Percentiles rank a stretch among this genome's conserved stretches.
Conservation (phyloP, 306 rosid genomes). For the Prunus campanulata region DNA sequence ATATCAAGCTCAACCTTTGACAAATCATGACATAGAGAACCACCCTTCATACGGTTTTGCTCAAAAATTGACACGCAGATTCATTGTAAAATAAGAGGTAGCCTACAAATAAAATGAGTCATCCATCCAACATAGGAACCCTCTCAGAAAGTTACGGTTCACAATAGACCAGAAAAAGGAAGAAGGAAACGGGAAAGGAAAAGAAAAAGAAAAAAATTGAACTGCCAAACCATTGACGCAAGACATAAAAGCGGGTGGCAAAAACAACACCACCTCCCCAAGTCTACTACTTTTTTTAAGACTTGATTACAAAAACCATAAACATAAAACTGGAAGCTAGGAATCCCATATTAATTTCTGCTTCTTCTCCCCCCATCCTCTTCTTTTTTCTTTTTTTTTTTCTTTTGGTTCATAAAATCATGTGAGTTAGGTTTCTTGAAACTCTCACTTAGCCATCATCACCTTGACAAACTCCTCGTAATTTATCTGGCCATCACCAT, state of each 20-base stretch:
- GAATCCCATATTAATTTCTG: background rate
- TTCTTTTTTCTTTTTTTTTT: background rate
- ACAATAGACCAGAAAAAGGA: background rate
- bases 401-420: background rate
- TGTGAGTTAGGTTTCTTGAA: background rate
- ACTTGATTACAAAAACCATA: slow-evolving; percentile 8
- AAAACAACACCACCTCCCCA: background rate
- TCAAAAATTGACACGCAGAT: background rate
- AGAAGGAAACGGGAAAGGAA: no score
- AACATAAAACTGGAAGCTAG: slow-evolving; percentile 4
- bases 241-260: background rate
- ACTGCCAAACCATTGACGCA: background rate
- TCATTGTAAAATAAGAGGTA: background rate
- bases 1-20: no score
- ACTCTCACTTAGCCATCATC: slow-evolving; percentile 8
- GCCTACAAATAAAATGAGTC: background rate
- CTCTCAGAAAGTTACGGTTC: background rate
- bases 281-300: background rate
- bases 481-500: slow-evolving; percentile 11
- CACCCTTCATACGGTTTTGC: background rate
- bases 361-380: background rate
- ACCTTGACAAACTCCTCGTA: slow-evolving; percentile 7
- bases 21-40: background rate
- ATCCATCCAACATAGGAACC: background rate
- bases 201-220: background rate